A percentile compares a stretch with the other conserved stretches of the same genome.
phyloP scores from a whole-genome alignment of 768 basidiomycete species.

The Lactifluus hygrophoroides region DNA sequence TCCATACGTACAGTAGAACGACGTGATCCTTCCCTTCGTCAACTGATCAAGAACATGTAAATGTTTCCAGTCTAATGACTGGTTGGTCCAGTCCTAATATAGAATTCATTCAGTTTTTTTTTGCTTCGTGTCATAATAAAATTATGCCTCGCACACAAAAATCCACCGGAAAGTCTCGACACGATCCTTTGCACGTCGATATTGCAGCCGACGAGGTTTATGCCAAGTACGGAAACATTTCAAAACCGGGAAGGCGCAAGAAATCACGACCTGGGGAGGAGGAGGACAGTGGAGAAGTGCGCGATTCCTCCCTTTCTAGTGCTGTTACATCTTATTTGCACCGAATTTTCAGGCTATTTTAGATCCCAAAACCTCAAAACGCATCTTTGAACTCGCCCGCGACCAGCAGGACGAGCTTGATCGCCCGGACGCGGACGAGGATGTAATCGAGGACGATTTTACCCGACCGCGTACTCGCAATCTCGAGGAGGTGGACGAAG shows the following conservation, averaged over 20 bases:
- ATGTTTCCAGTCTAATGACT: too few species aligned
- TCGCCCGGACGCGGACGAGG: constrained; percentile 26
- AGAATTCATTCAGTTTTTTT: too few species aligned
- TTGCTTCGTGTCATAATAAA: not conserved
- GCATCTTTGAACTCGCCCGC: constrained; percentile 86
- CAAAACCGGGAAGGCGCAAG: constrained; percentile 67
- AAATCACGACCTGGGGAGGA: constrained; percentile 41
- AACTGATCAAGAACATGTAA: too few species aligned
- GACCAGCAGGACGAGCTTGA: constrained; percentile 89
- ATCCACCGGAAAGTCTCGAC: constrained; percentile 49
- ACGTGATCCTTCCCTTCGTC: too few species aligned
- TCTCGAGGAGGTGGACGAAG: constrained; percentile 35
- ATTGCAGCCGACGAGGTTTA: constrained; percentile 70
- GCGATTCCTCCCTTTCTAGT: not conserved
- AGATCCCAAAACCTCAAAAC: constrained; percentile 73
- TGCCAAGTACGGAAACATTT: constrained; percentile 70
- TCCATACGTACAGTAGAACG: too few species aligned
- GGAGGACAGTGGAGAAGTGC: constrained; percentile 39
- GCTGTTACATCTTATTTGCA: not conserved
- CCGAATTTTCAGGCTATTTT: constrained; percentile 45
- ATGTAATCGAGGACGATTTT: constrained; percentile 25
- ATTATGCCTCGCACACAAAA: constrained; percentile 60
- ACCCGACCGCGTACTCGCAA: constrained; percentile 23
- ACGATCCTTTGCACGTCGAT: constrained; percentile 83
- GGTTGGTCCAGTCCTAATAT: too few species aligned